phyloP scores from a whole-genome alignment of 768 basidiomycete species.

The Tricholoma matsutake region DNA sequence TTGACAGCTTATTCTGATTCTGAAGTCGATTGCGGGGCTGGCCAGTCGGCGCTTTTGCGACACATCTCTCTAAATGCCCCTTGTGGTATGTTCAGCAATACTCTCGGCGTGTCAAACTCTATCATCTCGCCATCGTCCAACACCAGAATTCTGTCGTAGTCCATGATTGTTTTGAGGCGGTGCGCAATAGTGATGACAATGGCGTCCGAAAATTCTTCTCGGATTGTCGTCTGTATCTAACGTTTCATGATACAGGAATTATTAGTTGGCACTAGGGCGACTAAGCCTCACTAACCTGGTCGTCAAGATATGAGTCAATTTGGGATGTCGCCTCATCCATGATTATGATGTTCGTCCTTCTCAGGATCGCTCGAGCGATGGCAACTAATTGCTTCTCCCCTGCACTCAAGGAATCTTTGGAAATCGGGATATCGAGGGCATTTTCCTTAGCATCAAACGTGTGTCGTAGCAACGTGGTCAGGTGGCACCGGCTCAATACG shows the following conservation, averaged over 20 bases:
- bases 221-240: slow-evolving; percentile 70
- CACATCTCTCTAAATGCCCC: slow-evolving; percentile 72
- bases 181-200: slow-evolving; percentile 87
- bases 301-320: slow-evolving; percentile 68
- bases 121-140: slow-evolving; percentile 65
- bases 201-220: slow-evolving; percentile 65
- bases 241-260: neutral
- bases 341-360: slow-evolving; percentile 64
- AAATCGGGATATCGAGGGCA: slow-evolving; percentile 59
- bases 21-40: slow-evolving; percentile 21
- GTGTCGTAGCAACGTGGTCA: slow-evolving; percentile 43
- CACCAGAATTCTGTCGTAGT: slow-evolving; percentile 75
- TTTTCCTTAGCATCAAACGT: slow-evolving; percentile 28
- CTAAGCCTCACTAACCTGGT: slow-evolving; percentile 43
- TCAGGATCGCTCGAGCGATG: slow-evolving; percentile 63
- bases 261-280: neutral
- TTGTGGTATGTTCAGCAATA: slow-evolving; percentile 48
- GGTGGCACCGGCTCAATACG: slow-evolving; percentile 63
- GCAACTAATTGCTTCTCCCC: slow-evolving; percentile 79
- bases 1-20: neutral
- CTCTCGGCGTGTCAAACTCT: slow-evolving; percentile 71
- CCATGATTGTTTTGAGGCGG: slow-evolving; percentile 71
- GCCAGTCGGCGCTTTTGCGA: slow-evolving; percentile 55
- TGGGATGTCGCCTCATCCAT: slow-evolving; percentile 81
- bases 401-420: slow-evolving; percentile 64